These are phyloP conservation scores for Melocanna baccifera DNA, from an alignment of 176 grass and related monocot species.

Conservation along the genomic window DNA sequence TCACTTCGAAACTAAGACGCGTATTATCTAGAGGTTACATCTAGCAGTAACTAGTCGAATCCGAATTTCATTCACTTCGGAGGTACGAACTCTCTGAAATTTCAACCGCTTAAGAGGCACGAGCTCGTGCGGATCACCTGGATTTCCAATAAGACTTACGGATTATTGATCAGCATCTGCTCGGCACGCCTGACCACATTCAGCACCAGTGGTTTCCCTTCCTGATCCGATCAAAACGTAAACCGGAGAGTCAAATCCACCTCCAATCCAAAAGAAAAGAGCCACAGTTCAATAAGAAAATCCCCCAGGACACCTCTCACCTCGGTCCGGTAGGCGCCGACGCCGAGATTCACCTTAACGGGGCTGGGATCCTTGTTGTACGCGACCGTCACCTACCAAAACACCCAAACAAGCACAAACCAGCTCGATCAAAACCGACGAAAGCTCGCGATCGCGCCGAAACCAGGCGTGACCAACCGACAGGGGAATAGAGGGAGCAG, in stretches of 20 bases:
- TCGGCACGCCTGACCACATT: constrained; percentile 88
- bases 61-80: background rate
- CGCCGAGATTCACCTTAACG: constrained; percentile 88
- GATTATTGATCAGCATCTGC: constrained; percentile 59
- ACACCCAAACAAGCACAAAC: background rate
- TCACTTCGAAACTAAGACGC: background rate
- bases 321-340: constrained; percentile 97
- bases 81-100: background rate
- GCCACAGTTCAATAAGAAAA: background rate
- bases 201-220: constrained; percentile 96
- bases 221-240: constrained; percentile 41
- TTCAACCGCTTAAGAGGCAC: background rate
- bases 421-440: constrained; percentile 4
- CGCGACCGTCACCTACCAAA: constrained; percentile 76
- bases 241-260: constrained; percentile 16
- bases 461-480: background rate
- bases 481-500: background rate
- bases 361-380: constrained; percentile 98
- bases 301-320: constrained; percentile 32
- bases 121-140: background rate
- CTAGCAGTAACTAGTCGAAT: background rate
- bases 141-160: constrained; percentile 50
- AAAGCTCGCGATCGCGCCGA: constrained; percentile 20
- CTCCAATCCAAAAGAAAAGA: background rate
- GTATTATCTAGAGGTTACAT: constrained; percentile 33